Percentiles rank a stretch among this genome's conserved stretches.
phyloP scores from a whole-genome alignment of 2,329 filamentous ascomycete genomes.

The Cryphonectria nitschkei region DNA sequence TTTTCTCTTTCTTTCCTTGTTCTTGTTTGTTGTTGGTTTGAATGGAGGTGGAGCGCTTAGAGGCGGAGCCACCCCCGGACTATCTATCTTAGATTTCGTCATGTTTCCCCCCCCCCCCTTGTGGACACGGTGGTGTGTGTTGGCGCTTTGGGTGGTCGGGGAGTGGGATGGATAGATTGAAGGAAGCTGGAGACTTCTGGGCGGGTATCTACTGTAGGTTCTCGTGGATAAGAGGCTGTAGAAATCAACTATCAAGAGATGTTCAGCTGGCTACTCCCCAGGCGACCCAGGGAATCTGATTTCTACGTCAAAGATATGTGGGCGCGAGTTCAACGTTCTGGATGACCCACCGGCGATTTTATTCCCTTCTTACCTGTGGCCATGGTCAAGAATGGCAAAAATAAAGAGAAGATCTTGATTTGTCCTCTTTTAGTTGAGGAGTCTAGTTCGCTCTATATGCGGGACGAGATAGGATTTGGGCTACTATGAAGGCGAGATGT shows the following conservation, averaged over 20 bases:
- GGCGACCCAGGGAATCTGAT: too few relatives aligned
- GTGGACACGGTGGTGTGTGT: slow-evolving; percentile 1
- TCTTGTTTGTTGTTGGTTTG: background rate
- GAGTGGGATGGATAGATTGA: background rate
- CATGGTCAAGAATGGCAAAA: too few relatives aligned
- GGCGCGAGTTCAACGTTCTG: too few relatives aligned
- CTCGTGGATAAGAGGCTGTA: too few relatives aligned
- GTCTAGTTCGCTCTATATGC: background rate
- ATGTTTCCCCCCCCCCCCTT: background rate
- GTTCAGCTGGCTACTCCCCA: too few relatives aligned
- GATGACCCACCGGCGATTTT: too few relatives aligned
- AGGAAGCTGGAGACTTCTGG: background rate
- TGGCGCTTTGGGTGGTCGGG: background rate
- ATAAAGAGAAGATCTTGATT: too few relatives aligned
- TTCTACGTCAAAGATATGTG: too few relatives aligned
- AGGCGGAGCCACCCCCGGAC: slow-evolving; percentile 5
- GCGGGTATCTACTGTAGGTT: too few relatives aligned
- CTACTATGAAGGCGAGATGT: background rate
- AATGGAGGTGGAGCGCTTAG: background rate
- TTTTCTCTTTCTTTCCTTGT: background rate
- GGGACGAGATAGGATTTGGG: background rate
- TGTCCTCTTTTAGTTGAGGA: background rate
- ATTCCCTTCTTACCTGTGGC: too few relatives aligned
- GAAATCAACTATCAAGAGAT: too few relatives aligned
- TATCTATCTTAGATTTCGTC: background rate